Base-by-base conservation (phyloP, 2,329 filamentous ascomycete genomes). In the Aspergillus costaricaensis region DNA sequence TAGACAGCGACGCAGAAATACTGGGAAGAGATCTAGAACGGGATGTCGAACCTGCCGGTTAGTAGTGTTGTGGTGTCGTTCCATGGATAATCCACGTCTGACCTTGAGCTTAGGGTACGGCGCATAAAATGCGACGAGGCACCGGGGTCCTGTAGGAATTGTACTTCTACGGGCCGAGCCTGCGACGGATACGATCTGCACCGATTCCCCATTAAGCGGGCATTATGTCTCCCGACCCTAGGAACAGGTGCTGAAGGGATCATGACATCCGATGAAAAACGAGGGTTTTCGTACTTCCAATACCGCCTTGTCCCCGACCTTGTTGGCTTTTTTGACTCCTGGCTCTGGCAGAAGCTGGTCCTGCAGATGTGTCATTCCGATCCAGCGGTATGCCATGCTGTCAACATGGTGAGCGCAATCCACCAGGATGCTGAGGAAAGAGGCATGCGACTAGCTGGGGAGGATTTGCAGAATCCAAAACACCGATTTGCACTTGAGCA, bases 371-470 rank as follows among this genome's bases (percentile, higher is more conserved):
- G 61, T 30, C 53, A 58, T 21, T 32, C 49, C 0, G 65, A 67
- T 4, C 63, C 59, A 12, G 65, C 63, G 21, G 65, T 67, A 4
- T 64, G 58, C 48, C 63, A 67, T 58, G 61, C 65, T 5, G 56
- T 59, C 38, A 55, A 57, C 50, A 62, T 59, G 32, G 38, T 67
- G 12, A 62, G 58, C 15, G 62, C 64, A 5, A 27, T 65, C 3
- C 58, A 65, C 25, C 55, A 65, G 32, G 58, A 57, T 38, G 55
- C 56, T 10, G 52, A 56, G 53, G 14, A 19, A 12, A 23, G 7
- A 14, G 27, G 44, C 17, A 39, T 39, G 21, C 44, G 17, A 7
- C 27, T 47, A 5, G 12, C 19, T 0, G 41, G 41, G 9, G 27
- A 30, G 9, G 15, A 50, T 25, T n/a, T 27, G 8, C 5, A 17